Evolutionary conservation across 768 basidiomycete genomes (phyloP), one percentile per base, ranked within the genome.

Genomic region (Naganishia randhawae): DNA sequence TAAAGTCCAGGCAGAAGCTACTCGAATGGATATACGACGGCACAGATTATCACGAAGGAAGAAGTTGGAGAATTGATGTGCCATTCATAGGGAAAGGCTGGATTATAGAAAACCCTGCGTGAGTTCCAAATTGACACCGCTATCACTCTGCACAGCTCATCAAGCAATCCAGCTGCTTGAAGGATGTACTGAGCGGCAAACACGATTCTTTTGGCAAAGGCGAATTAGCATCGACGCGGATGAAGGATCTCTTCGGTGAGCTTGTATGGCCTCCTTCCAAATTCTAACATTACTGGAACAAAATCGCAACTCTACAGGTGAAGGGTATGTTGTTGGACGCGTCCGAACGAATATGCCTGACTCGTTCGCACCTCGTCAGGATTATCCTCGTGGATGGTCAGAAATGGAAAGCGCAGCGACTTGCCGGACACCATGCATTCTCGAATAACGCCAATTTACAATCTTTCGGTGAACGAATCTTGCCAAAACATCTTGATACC

Each of bases 81-180:
- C 71, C 71, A 29, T 54, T 65, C 16, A 31, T 70, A n/a, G 66
- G 70, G 2, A 31, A 50, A 16, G 69, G 62, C 11, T 67, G 71
- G 61, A 64, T 73, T 17, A 61, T 71, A 13, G 68, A 71, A 32
- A 72, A 75, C 65, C 73, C 74, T 53, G 68, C 69, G 71, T 75
- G 52, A 72, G 74, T 72, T 31, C 39, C 27, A 29, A 9, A 25
- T 51, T 27, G 14, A 10, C 8, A 32, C 6, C 29, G 9, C 42
- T 16, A 2, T 29, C 16, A 50, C 0, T 22, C 13, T n/a, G n/a
- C 37, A 33, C 33, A 17, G 9, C 51, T 42, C 19, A 35, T 22
- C 1, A 16, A 3, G 29, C 6, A 0, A 2, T 50, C 11, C 33
- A 71, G 72, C 39, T 69, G 66, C 48, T 22, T 74, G 37, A 74